A percentile compares a stretch with the other conserved stretches of the same genome.
phyloP scores from a whole-genome alignment of 108 stramenopile species.

The Cyclotella distinguenda region DNA sequence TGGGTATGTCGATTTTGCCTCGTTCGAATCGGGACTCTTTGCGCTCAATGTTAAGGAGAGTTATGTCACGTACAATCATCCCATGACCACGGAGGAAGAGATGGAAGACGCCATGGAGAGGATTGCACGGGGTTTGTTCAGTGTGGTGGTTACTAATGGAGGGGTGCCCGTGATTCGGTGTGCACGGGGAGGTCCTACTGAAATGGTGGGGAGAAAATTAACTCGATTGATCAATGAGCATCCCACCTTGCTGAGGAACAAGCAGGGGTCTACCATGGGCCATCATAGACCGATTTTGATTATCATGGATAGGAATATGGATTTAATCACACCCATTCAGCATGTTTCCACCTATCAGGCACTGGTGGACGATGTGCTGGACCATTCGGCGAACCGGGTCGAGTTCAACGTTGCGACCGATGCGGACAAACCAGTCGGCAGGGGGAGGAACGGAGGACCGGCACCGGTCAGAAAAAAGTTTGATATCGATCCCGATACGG shows the following conservation, averaged over 20 bases:
- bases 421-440: slow-evolving; percentile 27
- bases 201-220: slow-evolving; percentile 95
- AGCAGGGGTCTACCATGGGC: slow-evolving; percentile 16
- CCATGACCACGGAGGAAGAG: slow-evolving; percentile 73
- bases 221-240: slow-evolving; percentile 84
- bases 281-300: slow-evolving; percentile 89
- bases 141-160: slow-evolving; percentile 87
- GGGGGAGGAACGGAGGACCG: slow-evolving; percentile 25
- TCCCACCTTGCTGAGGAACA: slow-evolving; percentile 58
- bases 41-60: slow-evolving; percentile 77
- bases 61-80: slow-evolving; percentile 87
- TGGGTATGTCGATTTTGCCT: slow-evolving; percentile 93
- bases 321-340: slow-evolving; percentile 89
- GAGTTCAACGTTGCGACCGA: slow-evolving; percentile 65
- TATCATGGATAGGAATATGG: slow-evolving; percentile 93
- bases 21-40: slow-evolving; percentile 88
- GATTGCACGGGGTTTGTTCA: slow-evolving; percentile 88
- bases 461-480: slow-evolving; percentile 78
- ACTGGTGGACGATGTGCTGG: slow-evolving; percentile 93
- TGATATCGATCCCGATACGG: slow-evolving; percentile 90
- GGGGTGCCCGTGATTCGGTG: slow-evolving; percentile 92
- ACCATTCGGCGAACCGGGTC: slow-evolving; percentile 89
- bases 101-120: slow-evolving; percentile 85
- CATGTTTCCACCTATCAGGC: slow-evolving; percentile 97
- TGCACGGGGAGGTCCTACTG: slow-evolving; percentile 89